phyloP scores from a whole-genome alignment of 805 yeast species.

The Monosporozyma servazzii region DNA sequence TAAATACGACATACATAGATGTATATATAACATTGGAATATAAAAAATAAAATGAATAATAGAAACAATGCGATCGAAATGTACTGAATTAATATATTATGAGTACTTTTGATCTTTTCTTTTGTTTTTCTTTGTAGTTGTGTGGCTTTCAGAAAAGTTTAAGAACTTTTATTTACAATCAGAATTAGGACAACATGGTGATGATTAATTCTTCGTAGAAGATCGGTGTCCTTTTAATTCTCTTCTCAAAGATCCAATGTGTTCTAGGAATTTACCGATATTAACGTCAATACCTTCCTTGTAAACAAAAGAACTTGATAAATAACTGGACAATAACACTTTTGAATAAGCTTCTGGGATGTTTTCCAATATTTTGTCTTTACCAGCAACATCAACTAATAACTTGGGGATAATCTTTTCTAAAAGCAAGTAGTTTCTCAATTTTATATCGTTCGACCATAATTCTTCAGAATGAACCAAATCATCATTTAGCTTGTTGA shows the following conservation, averaged over 20 bases:
- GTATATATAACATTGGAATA: neutral
- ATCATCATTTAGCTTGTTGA: constrained; percentile 79
- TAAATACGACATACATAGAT: neutral
- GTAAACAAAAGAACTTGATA: constrained; percentile 80
- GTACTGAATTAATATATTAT: neutral
- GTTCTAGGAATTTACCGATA: constrained; percentile 68
- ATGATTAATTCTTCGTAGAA: neutral
- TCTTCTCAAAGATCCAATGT: constrained; percentile 49
- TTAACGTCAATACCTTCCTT: constrained; percentile 67
- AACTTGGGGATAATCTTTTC: constrained; percentile 68
- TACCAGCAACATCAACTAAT: constrained; percentile 55
- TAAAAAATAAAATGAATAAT: neutral
- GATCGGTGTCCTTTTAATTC: constrained; percentile 12
- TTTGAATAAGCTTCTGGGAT: constrained; percentile 83
- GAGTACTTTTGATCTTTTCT: neutral
- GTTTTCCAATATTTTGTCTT: constrained; percentile 57
- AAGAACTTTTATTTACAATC: neutral
- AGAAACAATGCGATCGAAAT: neutral
- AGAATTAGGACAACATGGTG: neutral
- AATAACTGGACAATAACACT: constrained; percentile 79
- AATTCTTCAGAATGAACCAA: constrained; percentile 70
- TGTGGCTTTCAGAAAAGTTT: neutral
- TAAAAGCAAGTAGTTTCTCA: constrained; percentile 65
- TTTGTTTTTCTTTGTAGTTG: no score
- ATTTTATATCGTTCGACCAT: constrained; percentile 69